Conservation (phyloP, 2,329 filamentous ascomycete species). For the Curvularia hawaiiensis region DNA sequence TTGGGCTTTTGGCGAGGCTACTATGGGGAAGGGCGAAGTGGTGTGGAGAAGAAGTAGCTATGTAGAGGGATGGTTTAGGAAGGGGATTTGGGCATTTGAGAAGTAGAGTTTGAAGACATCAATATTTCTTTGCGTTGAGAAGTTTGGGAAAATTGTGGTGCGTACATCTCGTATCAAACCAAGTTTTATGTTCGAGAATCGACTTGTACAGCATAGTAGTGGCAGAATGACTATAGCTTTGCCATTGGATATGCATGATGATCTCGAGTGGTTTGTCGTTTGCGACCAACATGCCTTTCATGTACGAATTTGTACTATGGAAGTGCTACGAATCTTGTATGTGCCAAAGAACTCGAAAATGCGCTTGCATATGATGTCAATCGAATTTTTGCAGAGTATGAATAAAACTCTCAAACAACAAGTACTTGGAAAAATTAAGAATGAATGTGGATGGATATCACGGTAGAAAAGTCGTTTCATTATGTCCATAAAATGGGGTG, state of each 20-base stretch:
- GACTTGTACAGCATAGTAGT: too few species aligned
- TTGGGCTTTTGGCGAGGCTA: background rate
- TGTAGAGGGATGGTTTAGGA: background rate
- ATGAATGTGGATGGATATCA: background rate
- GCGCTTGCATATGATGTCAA: too few species aligned
- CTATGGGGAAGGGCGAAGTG: too few species aligned
- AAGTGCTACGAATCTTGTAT: too few species aligned
- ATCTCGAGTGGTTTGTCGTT: too few species aligned
- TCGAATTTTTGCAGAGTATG: too few species aligned
- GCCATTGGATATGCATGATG: too few species aligned
- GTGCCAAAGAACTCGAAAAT: too few species aligned
- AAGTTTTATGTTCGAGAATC: background rate
- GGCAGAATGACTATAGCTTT: too few species aligned
- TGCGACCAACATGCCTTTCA: too few species aligned
- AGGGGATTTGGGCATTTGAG: background rate
- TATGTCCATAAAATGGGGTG: background rate
- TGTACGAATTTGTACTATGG: too few species aligned
- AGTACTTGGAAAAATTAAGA: background rate
- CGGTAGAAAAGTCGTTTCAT: background rate
- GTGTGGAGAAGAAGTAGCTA: background rate
- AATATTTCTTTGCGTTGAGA: background rate
- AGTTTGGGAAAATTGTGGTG: background rate
- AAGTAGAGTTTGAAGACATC: background rate
- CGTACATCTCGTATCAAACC: background rate
- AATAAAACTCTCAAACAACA: background rate